Percentiles rank a stretch among this genome's conserved stretches.
Conservation (phyloP, 371 early-diverging fungal species). For the Funneliformis caledonium region DNA sequence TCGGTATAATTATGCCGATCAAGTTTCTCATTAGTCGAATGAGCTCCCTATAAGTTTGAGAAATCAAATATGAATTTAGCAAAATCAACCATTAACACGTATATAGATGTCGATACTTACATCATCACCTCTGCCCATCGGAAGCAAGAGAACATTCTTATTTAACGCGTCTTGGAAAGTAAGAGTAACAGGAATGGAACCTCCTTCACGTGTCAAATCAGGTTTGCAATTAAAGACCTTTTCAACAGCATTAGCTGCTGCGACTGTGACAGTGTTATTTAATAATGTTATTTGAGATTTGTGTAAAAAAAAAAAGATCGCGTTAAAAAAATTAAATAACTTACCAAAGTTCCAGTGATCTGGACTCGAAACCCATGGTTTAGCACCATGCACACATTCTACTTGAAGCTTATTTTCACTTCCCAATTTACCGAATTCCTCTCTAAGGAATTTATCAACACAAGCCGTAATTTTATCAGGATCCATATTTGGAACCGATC, state of each 20-base stretch:
- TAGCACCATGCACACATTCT: slow-evolving; percentile 83
- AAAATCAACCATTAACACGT: background rate
- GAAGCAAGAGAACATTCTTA: slow-evolving; percentile 89
- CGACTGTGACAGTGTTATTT: slow-evolving; percentile 55
- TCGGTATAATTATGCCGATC: slow-evolving; percentile 90
- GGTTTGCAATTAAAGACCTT: slow-evolving; percentile 88
- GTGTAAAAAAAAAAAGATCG: background rate
- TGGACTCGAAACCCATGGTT: slow-evolving; percentile 92
- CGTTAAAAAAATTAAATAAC: slow-evolving; percentile 13
- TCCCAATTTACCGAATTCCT: slow-evolving; percentile 86
- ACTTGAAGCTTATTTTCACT: slow-evolving; percentile 84
- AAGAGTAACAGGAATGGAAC: slow-evolving; percentile 97
- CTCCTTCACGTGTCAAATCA: slow-evolving; percentile 96
- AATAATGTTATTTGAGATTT: background rate
- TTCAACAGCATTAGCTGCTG: slow-evolving; percentile 89
- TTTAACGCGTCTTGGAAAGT: slow-evolving; percentile 94
- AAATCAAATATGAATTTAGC: slow-evolving; percentile 7
- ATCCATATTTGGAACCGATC: slow-evolving; percentile 91
- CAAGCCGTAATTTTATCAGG: slow-evolving; percentile 77
- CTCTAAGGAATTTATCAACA: slow-evolving; percentile 73
- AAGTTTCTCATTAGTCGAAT: slow-evolving; percentile 96
- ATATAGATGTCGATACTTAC: background rate
- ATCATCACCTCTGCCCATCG: slow-evolving; percentile 78
- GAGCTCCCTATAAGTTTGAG: slow-evolving; percentile 76
- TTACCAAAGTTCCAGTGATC: slow-evolving; percentile 89